Evolutionary conservation across 768 basidiomycete species (phyloP).

Genomic region (Psilocybe subaeruginosa): DNA sequence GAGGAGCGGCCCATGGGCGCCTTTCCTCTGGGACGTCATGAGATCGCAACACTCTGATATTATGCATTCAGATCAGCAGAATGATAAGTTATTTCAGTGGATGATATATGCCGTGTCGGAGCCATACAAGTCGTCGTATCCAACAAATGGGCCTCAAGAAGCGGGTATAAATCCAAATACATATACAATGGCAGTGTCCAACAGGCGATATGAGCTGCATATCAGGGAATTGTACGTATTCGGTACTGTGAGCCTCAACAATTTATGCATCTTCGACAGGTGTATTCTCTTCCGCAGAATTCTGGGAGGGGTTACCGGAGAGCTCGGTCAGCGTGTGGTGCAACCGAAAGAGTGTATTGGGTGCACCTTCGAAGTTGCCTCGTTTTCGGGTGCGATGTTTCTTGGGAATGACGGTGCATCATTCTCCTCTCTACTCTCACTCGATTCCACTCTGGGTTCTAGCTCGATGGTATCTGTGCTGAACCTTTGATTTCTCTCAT

Average conservation of each 20-base stretch:
- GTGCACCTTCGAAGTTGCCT: slow-evolving; percentile 1
- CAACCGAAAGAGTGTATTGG: neutral
- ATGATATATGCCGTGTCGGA: too few relatives aligned
- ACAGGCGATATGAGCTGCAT: too few relatives aligned
- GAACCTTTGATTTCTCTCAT: neutral
- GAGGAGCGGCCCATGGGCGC: too few relatives aligned
- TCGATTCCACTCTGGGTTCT: neutral
- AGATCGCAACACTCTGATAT: too few relatives aligned
- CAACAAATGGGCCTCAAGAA: too few relatives aligned
- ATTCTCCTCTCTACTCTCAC: neutral
- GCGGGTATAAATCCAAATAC: too few relatives aligned
- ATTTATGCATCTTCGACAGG: neutral
- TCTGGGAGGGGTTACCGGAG: slow-evolving; percentile 12
- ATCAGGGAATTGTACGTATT: too few relatives aligned
- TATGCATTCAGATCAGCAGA: too few relatives aligned
- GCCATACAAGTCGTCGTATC: too few relatives aligned
- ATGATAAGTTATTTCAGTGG: too few relatives aligned
- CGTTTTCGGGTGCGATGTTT: neutral
- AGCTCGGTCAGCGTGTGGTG: slow-evolving; percentile 12
- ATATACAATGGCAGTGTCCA: too few relatives aligned
- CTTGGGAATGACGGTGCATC: neutral
- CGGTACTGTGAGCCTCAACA: neutral
- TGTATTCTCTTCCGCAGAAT: neutral
- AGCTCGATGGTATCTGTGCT: neutral
- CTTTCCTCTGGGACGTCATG: too few relatives aligned